These are phyloP conservation scores for Micractinium conductrix DNA, from an alignment of 139 green algal species.

Conservation along the genomic window DNA sequence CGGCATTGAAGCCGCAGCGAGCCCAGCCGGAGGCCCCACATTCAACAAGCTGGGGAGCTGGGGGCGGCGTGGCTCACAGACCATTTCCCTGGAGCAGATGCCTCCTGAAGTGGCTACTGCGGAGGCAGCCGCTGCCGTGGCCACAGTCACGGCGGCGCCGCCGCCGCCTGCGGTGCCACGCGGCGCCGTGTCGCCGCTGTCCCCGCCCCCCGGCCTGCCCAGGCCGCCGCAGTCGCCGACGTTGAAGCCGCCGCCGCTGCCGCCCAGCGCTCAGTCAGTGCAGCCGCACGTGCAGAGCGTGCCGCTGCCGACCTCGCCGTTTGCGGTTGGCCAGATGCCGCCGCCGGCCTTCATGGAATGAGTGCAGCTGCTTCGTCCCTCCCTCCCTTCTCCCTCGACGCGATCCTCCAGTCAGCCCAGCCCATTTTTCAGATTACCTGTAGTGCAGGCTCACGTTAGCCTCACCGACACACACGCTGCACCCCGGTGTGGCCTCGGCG, in stretches of 20 bases:
- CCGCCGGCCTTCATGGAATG: background rate
- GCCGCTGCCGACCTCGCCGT: background rate
- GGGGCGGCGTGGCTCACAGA: slow-evolving; percentile 1
- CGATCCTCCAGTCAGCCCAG: background rate
- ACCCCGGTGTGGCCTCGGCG: too few species aligned
- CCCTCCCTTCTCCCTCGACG: background rate
- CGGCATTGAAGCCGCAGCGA: background rate
- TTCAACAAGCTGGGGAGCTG: background rate
- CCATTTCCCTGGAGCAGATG: slow-evolving; percentile 7
- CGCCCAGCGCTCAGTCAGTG: background rate
- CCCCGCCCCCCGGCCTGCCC: background rate
- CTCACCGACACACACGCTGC: background rate
- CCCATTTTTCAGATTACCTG: background rate
- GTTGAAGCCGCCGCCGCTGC: background rate
- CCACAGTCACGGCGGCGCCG: background rate
- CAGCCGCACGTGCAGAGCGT: slow-evolving; percentile 4
- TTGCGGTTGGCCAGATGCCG: background rate
- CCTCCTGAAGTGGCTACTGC: background rate
- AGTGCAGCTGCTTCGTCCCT: background rate
- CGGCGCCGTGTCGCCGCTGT: background rate
- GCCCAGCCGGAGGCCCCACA: background rate
- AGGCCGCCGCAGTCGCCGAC: background rate
- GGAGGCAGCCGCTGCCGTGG: background rate
- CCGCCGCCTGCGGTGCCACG: background rate
- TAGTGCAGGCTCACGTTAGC: background rate